Evolutionary conservation across 805 yeast species (phyloP).

Genomic region (Barnettozyma sp.): DNA sequence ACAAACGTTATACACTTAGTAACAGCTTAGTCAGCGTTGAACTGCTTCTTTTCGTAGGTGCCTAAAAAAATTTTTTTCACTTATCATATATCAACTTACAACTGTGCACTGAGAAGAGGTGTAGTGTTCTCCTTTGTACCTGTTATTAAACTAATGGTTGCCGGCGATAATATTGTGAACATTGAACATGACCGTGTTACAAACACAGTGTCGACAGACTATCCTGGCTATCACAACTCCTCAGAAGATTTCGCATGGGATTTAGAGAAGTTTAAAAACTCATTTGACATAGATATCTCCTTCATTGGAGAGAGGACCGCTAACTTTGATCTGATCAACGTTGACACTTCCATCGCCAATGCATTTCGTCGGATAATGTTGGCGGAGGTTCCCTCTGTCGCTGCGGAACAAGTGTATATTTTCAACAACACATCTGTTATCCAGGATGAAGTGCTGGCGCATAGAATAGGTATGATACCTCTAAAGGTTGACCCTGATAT

Average conservation of each 20-base stretch:
- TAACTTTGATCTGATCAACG: slow-evolving; percentile 78
- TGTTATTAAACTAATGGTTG: slow-evolving; percentile 8
- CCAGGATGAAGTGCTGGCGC: slow-evolving; percentile 95
- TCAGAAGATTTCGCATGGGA: slow-evolving; percentile 73
- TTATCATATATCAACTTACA: too few species aligned
- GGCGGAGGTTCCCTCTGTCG: slow-evolving; percentile 93
- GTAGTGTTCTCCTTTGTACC: too few species aligned
- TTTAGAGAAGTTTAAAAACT: slow-evolving; percentile 66
- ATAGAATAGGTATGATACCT: slow-evolving; percentile 90
- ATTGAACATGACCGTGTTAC: slow-evolving; percentile 89
- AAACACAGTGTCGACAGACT: slow-evolving; percentile 82
- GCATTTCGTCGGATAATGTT: slow-evolving; percentile 97
- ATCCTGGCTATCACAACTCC: slow-evolving; percentile 73
- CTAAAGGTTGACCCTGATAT: slow-evolving; percentile 85
- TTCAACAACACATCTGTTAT: slow-evolving; percentile 94
- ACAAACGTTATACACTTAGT: too few species aligned
- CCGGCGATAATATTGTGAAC: slow-evolving; percentile 57
- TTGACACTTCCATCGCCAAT: slow-evolving; percentile 91
- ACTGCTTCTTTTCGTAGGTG: too few species aligned
- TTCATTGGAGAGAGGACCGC: slow-evolving; percentile 62
- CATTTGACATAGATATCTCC: slow-evolving; percentile 60
- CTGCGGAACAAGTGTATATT: slow-evolving; percentile 85
- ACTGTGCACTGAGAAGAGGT: too few species aligned
- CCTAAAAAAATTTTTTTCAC: too few species aligned
- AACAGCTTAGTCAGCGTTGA: too few species aligned